Percentiles rank a stretch among this genome's conserved stretches.
Evolutionary conservation across 768 basidiomycete genomes (phyloP).

Genomic region (Cystobasidium tubakii): DNA sequence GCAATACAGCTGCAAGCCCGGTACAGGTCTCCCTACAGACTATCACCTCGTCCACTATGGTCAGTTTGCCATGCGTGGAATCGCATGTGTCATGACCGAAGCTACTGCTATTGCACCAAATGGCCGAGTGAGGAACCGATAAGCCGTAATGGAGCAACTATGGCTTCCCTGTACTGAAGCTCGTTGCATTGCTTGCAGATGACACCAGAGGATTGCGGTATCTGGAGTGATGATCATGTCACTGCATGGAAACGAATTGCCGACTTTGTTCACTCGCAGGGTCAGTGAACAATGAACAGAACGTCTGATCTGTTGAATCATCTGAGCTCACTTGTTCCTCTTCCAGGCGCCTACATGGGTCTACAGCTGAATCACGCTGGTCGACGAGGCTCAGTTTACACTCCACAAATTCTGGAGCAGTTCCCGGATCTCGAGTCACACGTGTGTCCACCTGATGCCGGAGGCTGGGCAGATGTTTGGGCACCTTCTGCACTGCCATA

Average conservation of each 20-base stretch:
- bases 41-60: slow-evolving; percentile 73
- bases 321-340: too few species aligned
- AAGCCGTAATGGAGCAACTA: background rate
- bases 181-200: background rate
- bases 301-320: too few species aligned
- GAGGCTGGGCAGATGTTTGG: slow-evolving; percentile 3
- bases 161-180: too few species aligned
- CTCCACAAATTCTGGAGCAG: slow-evolving; percentile 20
- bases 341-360: slow-evolving; percentile 31
- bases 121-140: slow-evolving; percentile 29
- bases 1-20: slow-evolving; percentile 68
- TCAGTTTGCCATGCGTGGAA: slow-evolving; percentile 65
- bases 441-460: slow-evolving; percentile 5
- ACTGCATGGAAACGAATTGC: slow-evolving; percentile 2
- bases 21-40: slow-evolving; percentile 61
- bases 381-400: slow-evolving; percentile 24
- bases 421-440: slow-evolving; percentile 10
- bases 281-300: background rate
- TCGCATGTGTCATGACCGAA: slow-evolving; percentile 65
- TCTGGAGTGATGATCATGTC: slow-evolving; percentile 29
- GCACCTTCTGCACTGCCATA: slow-evolving; percentile 10
- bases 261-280: slow-evolving; percentile 32
- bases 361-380: slow-evolving; percentile 31
- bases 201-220: slow-evolving; percentile 33
- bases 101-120: slow-evolving; percentile 55